These are phyloP conservation scores for Smittium culicis DNA, from an alignment of 371 early-diverging fungal species.

Conservation along the genomic window DNA sequence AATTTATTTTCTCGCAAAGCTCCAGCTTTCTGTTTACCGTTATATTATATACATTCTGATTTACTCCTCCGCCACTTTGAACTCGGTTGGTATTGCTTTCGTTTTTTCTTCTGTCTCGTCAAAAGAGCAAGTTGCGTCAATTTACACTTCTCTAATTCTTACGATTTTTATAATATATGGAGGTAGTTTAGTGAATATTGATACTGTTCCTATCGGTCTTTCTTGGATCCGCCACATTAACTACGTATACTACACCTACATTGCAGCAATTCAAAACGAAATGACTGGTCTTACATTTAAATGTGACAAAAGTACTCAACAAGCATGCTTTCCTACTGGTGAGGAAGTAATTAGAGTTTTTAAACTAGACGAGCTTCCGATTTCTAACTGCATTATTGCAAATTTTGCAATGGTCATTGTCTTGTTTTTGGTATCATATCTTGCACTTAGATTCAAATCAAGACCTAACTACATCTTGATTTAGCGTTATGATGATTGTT, in stretches of 20 bases:
- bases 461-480: constrained; percentile 29
- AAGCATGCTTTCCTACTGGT: constrained; percentile 19
- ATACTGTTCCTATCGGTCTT: constrained; percentile 22
- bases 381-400: constrained; percentile 6
- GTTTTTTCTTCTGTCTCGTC: constrained; percentile 21
- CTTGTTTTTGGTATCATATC: constrained; percentile 18
- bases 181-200: constrained; percentile 28
- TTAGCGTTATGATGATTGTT: constrained; percentile 6
- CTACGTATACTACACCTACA: constrained; percentile 25
- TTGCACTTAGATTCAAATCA: constrained; percentile 21
- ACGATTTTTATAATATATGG: constrained; percentile 33
- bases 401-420: constrained; percentile 15
- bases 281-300: constrained; percentile 22
- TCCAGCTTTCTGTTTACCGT: constrained; percentile 22
- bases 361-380: background rate
- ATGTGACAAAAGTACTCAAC: constrained; percentile 9
- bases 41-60: constrained; percentile 23
- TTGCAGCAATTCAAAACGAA: constrained; percentile 28
- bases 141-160: constrained; percentile 28
- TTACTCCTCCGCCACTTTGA: constrained; percentile 15
- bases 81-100: constrained; percentile 24
- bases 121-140: constrained; percentile 26
- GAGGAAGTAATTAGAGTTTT: constrained; percentile 8
- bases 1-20: constrained; percentile 26
- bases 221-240: constrained; percentile 33